These are phyloP conservation scores for Lineolata rhizophorae DNA, from an alignment of 495 filamentous ascomycete genomes.

Conservation along the genomic window DNA sequence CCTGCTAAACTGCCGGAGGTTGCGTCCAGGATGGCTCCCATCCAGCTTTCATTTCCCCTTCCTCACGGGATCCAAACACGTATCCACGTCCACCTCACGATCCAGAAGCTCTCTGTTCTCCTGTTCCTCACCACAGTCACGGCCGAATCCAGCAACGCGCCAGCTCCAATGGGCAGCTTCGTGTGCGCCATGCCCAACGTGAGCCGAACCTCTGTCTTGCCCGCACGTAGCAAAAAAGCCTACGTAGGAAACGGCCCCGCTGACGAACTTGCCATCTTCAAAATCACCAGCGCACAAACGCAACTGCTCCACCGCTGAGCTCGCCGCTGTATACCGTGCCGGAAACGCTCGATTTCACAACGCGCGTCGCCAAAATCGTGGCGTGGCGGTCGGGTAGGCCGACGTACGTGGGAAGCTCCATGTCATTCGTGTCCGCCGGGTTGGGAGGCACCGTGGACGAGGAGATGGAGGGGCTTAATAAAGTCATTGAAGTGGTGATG, in stretches of 20 bases:
- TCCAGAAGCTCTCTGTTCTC: constrained; percentile 39
- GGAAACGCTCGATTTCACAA: constrained; percentile 64
- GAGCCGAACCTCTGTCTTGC: constrained; percentile 12
- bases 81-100: constrained; percentile 56
- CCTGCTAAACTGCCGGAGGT: too few species aligned
- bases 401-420: constrained; percentile 66
- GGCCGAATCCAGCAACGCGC: constrained; percentile 26
- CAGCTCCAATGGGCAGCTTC: constrained; percentile 48
- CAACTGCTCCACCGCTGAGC: constrained; percentile 37
- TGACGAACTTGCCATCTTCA: constrained; percentile 4
- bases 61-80: constrained; percentile 55
- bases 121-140: constrained; percentile 58
- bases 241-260: background rate
- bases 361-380: constrained; percentile 62
- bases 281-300: constrained; percentile 26
- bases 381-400: constrained; percentile 44
- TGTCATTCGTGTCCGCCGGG: constrained; percentile 41
- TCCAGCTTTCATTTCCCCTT: constrained; percentile 57
- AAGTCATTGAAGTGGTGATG: constrained; percentile 46
- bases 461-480: constrained; percentile 72
- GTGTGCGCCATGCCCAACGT: constrained; percentile 87
- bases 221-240: background rate
- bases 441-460: constrained; percentile 67
- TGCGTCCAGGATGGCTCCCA: constrained; percentile 11
- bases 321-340: constrained; percentile 59